These are phyloP conservation scores for Rhizopus stolonifer DNA, from an alignment of 371 early-diverging fungal species.

Conservation along the genomic window DNA sequence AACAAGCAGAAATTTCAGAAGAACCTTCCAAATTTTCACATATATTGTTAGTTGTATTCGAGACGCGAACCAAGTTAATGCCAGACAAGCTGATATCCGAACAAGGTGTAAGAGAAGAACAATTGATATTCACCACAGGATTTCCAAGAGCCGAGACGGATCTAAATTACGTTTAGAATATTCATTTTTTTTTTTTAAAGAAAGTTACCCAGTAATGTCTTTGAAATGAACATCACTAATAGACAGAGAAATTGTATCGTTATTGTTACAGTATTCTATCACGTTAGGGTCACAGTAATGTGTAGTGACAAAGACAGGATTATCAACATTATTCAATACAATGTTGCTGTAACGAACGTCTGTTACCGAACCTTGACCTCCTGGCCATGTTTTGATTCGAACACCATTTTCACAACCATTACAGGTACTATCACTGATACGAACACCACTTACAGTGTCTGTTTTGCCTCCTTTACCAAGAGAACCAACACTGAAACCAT, in stretches of 20 bases:
- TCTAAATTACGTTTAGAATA: no score
- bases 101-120: constrained; percentile 29
- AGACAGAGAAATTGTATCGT: constrained; percentile 22
- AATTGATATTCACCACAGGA: constrained; percentile 32
- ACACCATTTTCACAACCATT: constrained; percentile 39
- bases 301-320: constrained; percentile 36
- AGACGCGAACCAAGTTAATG: constrained; percentile 12
- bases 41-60: constrained; percentile 19
- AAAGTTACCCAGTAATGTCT: constrained; percentile 29
- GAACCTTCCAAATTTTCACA: constrained; percentile 17
- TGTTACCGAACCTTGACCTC: constrained; percentile 30
- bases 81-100: constrained; percentile 19
- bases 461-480: constrained; percentile 33
- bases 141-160: constrained; percentile 6
- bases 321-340: constrained; percentile 23
- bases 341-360: constrained; percentile 25
- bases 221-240: constrained; percentile 28
- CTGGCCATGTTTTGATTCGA: constrained; percentile 41
- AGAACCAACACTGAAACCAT: constrained; percentile 41
- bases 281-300: constrained; percentile 41
- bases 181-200: no score
- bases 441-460: constrained; percentile 24
- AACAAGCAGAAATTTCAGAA: constrained; percentile 1
- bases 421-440: constrained; percentile 22
- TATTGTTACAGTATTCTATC: constrained; percentile 20